A percentile compares a stretch with the other conserved stretches of the same genome.
These are phyloP conservation scores for Flaveria trinervia DNA, from an alignment of 129 eudicot species.

Conservation along the genomic window DNA sequence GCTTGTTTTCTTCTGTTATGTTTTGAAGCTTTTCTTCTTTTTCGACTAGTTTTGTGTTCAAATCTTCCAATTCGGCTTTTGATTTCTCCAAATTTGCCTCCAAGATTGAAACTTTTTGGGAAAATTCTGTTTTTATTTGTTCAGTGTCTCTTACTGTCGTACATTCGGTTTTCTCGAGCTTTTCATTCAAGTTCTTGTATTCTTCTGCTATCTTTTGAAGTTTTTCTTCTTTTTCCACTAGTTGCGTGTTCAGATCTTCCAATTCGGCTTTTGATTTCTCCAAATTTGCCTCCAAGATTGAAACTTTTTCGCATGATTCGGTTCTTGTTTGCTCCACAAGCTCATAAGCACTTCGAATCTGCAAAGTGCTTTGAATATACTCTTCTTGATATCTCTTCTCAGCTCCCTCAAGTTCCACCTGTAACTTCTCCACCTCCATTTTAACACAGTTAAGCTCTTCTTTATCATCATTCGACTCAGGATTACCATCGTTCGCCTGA, in stretches of 20 bases:
- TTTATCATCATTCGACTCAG: constrained; percentile 8
- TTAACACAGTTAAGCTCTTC: constrained; percentile 47
- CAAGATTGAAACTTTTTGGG: constrained; percentile 46
- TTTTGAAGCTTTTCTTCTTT: constrained; percentile 42
- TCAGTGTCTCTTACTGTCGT: constrained; percentile 34
- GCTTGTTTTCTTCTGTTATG: constrained; percentile 45
- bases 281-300: constrained; percentile 52
- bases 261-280: constrained; percentile 44
- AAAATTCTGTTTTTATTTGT: background rate
- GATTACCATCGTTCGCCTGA: constrained; percentile 5
- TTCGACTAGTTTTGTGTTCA: constrained; percentile 47
- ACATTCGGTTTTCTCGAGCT: constrained; percentile 35
- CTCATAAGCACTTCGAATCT: constrained; percentile 80
- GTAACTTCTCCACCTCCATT: constrained; percentile 53
- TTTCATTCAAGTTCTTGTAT: constrained; percentile 38
- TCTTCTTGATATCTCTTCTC: constrained; percentile 76
- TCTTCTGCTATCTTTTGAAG: constrained; percentile 42
- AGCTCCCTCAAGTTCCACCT: constrained; percentile 68
- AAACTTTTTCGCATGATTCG: constrained; percentile 53
- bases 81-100: constrained; percentile 52
- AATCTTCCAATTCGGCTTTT: constrained; percentile 47
- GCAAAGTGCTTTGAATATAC: constrained; percentile 69
- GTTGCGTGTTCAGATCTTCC: constrained; percentile 53
- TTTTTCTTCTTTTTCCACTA: constrained; percentile 46
- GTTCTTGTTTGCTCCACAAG: constrained; percentile 61